These are phyloP conservation scores for Microbotryum intermedium DNA, from an alignment of 1,284 basidiomycete species.

Conservation along the genomic window DNA sequence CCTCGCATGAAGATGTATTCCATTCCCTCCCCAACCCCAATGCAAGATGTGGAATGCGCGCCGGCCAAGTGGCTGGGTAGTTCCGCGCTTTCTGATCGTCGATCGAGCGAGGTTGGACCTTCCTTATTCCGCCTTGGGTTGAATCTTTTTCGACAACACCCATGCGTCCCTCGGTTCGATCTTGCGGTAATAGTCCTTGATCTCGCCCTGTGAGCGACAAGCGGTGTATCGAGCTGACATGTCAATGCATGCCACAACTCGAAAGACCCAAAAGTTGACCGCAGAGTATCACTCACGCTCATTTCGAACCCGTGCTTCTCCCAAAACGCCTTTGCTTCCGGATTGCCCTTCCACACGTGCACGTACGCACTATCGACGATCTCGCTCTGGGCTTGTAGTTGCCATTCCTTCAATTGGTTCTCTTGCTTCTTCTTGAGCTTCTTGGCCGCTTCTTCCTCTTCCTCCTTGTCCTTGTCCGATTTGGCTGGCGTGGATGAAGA, in stretches of 20 bases:
- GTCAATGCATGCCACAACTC: neutral
- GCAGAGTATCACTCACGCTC: constrained; percentile 28
- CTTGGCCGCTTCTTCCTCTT: constrained; percentile 32
- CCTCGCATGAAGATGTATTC: too few species aligned
- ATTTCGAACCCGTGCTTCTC: constrained; percentile 39
- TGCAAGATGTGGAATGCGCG: too few species aligned
- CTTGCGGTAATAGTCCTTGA: constrained; percentile 32
- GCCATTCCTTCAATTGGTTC: constrained; percentile 9
- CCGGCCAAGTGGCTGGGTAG: too few species aligned
- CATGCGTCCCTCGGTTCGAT: constrained; percentile 39
- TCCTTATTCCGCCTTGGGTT: too few species aligned
- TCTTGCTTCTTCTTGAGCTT: constrained; percentile 29
- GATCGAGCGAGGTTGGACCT: too few species aligned
- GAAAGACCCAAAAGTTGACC: too few species aligned
- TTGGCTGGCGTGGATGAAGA: constrained; percentile 13
- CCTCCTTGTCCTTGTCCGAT: neutral
- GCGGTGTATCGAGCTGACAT: neutral
- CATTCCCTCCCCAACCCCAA: too few species aligned
- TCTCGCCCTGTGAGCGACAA: constrained; percentile 17
- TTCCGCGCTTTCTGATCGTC: too few species aligned
- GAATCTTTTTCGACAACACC: constrained; percentile 27
- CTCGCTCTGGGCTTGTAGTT: constrained; percentile 3
- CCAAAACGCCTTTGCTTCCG: constrained; percentile 39
- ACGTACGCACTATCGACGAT: constrained; percentile 36
- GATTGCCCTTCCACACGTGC: constrained; percentile 41